These are phyloP conservation scores for Gossypium herbaceum DNA, from an alignment of 345 rosid genomes.

Conservation along the genomic window DNA sequence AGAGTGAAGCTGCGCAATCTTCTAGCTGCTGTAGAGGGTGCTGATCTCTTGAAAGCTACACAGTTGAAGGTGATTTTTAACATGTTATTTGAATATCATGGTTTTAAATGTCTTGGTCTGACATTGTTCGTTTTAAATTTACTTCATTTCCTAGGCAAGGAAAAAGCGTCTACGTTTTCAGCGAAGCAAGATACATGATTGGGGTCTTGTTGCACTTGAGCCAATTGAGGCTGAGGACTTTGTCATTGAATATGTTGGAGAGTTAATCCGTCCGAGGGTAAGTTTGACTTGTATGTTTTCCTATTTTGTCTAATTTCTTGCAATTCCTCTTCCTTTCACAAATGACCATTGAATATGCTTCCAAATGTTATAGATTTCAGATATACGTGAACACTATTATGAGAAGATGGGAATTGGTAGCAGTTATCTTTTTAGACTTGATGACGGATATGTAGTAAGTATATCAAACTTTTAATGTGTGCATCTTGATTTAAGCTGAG, in stretches of 20 bases:
- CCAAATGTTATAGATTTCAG: constrained; percentile 69
- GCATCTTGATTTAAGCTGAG: neutral
- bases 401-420: constrained; percentile 99
- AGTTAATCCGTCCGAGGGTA: constrained; percentile 89
- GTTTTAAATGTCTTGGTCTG: constrained; percentile 5
- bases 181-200: constrained; percentile 94
- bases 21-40: constrained; percentile 97
- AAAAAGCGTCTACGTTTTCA: constrained; percentile 89
- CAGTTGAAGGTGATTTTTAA: constrained; percentile 70
- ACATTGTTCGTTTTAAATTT: constrained; percentile 3
- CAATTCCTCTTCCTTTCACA: constrained; percentile 12
- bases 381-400: constrained; percentile 84
- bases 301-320: neutral
- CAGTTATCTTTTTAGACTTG: constrained; percentile 98
- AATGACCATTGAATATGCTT: constrained; percentile 18
- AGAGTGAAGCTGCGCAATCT: constrained; percentile 95
- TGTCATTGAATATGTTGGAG: constrained; percentile 98
- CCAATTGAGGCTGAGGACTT: constrained; percentile 97
- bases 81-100: constrained; percentile 15
- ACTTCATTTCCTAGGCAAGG: constrained; percentile 59
- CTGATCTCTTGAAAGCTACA: constrained; percentile 84
- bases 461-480: neutral
- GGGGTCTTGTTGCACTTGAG: constrained; percentile 97
- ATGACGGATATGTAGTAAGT: constrained; percentile 97
- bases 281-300: constrained; percentile 25